phyloP scores from a whole-genome alignment of 345 rosid species.

The Eucalyptus fibrosa region DNA sequence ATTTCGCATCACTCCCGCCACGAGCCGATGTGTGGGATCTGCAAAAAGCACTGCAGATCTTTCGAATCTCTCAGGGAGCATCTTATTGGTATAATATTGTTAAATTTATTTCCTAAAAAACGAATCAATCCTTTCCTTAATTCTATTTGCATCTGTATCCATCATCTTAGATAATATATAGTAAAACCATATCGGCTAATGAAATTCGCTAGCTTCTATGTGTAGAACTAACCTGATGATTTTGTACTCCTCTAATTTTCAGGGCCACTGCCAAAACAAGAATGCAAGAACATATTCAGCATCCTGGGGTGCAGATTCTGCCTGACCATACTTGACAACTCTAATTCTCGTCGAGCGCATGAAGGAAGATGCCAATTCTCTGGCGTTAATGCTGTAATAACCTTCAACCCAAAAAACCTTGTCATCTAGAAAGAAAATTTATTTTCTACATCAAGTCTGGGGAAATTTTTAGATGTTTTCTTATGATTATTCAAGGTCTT shows the following conservation, averaged over 20 bases:
- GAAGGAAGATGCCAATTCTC: constrained; percentile 72
- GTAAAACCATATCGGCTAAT: not conserved
- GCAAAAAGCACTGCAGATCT: constrained; percentile 81
- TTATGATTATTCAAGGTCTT: not conserved
- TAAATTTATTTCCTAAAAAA: not conserved
- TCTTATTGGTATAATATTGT: constrained; percentile 41
- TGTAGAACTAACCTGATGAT: not conserved
- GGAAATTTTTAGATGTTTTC: not conserved
- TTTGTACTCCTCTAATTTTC: not conserved
- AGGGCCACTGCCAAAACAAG: constrained; percentile 91
- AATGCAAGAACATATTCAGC: constrained; percentile 68
- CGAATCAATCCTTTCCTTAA: not conserved
- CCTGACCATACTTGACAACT: constrained; percentile 45
- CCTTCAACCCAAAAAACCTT: not conserved
- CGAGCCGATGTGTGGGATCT: constrained; percentile 73
- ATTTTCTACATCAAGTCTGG: not conserved
- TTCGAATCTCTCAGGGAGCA: constrained; percentile 93
- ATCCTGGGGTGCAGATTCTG: constrained; percentile 74
- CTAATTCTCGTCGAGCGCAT: constrained; percentile 50
- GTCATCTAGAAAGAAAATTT: not conserved
- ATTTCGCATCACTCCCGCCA: constrained; percentile 68
- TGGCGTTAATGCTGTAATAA: constrained; percentile 16
- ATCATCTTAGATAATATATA: not conserved
- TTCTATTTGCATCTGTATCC: not conserved
- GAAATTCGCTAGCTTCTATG: not conserved